Evolutionary conservation across 2,329 filamentous ascomycete genomes (phyloP).

Genomic region (Neurospora sp.): DNA sequence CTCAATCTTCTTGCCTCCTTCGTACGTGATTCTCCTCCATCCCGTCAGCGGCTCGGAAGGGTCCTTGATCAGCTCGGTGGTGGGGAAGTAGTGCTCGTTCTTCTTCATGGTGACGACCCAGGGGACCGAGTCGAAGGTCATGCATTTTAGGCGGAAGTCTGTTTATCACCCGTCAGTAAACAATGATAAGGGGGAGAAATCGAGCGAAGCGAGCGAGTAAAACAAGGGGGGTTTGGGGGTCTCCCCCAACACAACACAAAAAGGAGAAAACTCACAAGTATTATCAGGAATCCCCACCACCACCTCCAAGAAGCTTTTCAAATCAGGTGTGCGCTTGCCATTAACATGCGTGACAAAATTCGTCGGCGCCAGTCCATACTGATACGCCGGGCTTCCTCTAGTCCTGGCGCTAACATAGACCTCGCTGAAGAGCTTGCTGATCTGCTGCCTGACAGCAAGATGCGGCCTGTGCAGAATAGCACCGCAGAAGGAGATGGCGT

Average conservation of each 20-base stretch:
- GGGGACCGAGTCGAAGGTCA: constrained; percentile 95
- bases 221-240: not conserved
- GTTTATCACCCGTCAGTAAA: too few relatives aligned
- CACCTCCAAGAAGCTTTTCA: constrained; percentile 69
- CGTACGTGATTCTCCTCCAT: constrained; percentile 54
- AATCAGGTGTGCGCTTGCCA: constrained; percentile 70
- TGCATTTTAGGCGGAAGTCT: constrained; percentile 93
- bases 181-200: not conserved
- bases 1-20: constrained; percentile 40
- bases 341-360: constrained; percentile 98
- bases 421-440: constrained; percentile 90
- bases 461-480: constrained; percentile 89
- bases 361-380: constrained; percentile 86
- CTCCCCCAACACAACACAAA: not conserved
- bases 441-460: constrained; percentile 93
- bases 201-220: not conserved
- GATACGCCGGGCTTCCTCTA: constrained; percentile 72
- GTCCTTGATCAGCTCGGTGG: constrained; percentile 60
- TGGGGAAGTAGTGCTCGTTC: constrained; percentile 90
- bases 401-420: constrained; percentile 88
- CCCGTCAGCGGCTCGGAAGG: constrained; percentile 41
- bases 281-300: constrained; percentile 89
- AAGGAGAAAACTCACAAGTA: constrained; percentile 51
- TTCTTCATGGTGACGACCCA: constrained; percentile 99
- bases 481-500: constrained; percentile 89